Evolutionary conservation across 148 eudicot species (phyloP).

Genomic region (Mesembryanthemum crystallinum): DNA sequence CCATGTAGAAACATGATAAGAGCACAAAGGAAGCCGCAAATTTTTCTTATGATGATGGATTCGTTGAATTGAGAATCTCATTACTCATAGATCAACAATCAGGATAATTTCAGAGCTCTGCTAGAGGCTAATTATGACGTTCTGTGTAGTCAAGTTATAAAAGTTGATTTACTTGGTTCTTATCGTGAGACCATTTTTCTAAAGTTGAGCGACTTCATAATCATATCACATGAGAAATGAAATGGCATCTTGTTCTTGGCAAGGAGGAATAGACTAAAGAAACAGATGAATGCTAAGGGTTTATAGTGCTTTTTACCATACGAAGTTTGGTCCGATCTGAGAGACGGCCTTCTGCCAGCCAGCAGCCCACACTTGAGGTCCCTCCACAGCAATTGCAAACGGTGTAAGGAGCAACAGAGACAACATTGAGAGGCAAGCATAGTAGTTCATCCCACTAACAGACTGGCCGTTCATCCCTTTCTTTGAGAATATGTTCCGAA

Average conservation of each 20-base stretch:
- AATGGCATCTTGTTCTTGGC: neutral
- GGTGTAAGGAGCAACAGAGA: conserved; percentile 62
- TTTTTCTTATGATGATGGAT: too few species aligned
- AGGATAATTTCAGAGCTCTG: too few species aligned
- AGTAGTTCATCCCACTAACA: conserved; percentile 76
- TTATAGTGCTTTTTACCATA: conserved; percentile 42
- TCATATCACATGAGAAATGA: neutral
- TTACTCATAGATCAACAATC: too few species aligned
- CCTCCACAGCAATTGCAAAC: conserved; percentile 66
- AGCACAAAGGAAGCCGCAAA: too few species aligned
- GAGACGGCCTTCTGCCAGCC: conserved; percentile 63
- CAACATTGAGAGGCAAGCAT: conserved; percentile 64
- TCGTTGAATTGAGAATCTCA: too few species aligned
- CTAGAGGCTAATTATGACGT: too few species aligned
- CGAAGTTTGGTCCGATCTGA: conserved; percentile 62
- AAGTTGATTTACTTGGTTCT: too few species aligned
- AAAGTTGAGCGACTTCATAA: too few species aligned
- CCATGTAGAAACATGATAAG: too few species aligned
- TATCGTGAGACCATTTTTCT: too few species aligned
- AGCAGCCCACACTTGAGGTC: conserved; percentile 67
- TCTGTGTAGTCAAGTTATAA: too few species aligned
- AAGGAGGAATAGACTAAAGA: neutral
- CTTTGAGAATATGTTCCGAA: conserved; percentile 71
- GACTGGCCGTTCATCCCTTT: conserved; percentile 71
- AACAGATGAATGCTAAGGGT: neutral